Percentiles rank a stretch among this genome's conserved stretches.
Evolutionary conservation across 768 basidiomycete species (phyloP).

Genomic region (Amyloporia xantha): DNA sequence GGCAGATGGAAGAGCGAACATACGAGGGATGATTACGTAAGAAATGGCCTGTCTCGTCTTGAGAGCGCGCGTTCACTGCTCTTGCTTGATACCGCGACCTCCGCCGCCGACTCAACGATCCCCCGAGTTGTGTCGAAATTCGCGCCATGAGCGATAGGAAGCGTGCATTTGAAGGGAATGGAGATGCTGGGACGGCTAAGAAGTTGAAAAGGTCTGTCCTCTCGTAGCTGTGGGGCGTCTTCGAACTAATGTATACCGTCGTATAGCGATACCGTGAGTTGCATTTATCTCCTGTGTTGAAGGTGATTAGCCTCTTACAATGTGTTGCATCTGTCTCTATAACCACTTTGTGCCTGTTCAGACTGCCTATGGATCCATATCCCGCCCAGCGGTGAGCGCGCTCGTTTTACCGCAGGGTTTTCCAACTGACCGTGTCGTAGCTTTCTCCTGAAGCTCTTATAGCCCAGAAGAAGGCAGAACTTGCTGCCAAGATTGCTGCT

Average conservation of each 20-base stretch:
- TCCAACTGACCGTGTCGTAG: slow-evolving; percentile 20
- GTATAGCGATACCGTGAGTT: slow-evolving; percentile 70
- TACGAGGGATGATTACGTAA: slow-evolving; percentile 10
- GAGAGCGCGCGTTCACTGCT: too few species aligned
- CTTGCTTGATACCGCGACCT: too few species aligned
- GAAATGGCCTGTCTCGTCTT: too few species aligned
- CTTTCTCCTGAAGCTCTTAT: slow-evolving; percentile 59
- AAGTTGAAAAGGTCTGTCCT: slow-evolving; percentile 59
- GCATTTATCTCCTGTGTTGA: slow-evolving; percentile 31
- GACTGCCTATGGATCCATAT: slow-evolving; percentile 44
- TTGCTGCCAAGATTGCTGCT: slow-evolving; percentile 78
- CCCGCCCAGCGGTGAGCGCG: slow-evolving; percentile 38
- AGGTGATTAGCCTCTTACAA: slow-evolving; percentile 63
- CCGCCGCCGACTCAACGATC: too few species aligned
- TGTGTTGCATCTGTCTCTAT: slow-evolving; percentile 58
- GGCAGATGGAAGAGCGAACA: slow-evolving; percentile 26
- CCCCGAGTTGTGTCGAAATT: not conserved
- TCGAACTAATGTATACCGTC: slow-evolving; percentile 15
- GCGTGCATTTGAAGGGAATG: slow-evolving; percentile 50
- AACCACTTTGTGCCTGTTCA: slow-evolving; percentile 49
- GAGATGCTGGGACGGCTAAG: slow-evolving; percentile 43
- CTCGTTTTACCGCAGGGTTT: not conserved
- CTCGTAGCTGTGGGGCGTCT: not conserved
- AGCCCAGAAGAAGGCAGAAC: slow-evolving; percentile 77
- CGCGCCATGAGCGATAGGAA: slow-evolving; percentile 60